Evolutionary conservation across 2,329 filamentous ascomycete genomes (phyloP).

Genomic region (Trichoderma arundinaceum): DNA sequence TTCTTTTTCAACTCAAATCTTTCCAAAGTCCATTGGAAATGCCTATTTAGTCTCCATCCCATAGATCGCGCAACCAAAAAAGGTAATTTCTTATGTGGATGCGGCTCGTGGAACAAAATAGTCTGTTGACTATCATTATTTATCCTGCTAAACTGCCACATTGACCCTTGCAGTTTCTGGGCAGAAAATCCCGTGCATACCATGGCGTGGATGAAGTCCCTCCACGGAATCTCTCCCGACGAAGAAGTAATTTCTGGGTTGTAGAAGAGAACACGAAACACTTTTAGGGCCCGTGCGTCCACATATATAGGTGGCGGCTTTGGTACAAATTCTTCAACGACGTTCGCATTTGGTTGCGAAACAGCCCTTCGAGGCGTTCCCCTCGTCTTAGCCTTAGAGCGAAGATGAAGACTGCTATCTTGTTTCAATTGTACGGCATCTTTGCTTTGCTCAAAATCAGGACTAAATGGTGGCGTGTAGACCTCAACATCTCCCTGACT

Average conservation of each 20-base stretch:
- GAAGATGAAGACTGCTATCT: constrained; percentile 7
- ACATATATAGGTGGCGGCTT: constrained; percentile 36
- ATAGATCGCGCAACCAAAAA: constrained; percentile 52
- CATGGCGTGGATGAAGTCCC: constrained; percentile 61
- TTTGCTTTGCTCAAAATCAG: constrained; percentile 33
- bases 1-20: constrained; percentile 49
- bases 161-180: constrained; percentile 64
- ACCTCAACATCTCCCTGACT: background rate
- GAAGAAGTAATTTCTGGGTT: constrained; percentile 43
- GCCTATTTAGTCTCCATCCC: constrained; percentile 55
- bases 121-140: constrained; percentile 50
- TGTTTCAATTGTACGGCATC: background rate
- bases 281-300: constrained; percentile 44
- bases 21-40: constrained; percentile 56
- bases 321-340: background rate
- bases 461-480: constrained; percentile 38
- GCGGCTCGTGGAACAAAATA: constrained; percentile 67
- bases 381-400: constrained; percentile 1
- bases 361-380: background rate
- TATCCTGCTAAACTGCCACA: constrained; percentile 62
- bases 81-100: constrained; percentile 59
- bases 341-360: background rate
- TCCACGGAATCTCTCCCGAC: constrained; percentile 58
- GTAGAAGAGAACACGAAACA: constrained; percentile 52
- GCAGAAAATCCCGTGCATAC: constrained; percentile 54